These are phyloP conservation scores for Fraxinus pennsylvanica DNA, from an alignment of 257 asterid species.

Conservation along the genomic window DNA sequence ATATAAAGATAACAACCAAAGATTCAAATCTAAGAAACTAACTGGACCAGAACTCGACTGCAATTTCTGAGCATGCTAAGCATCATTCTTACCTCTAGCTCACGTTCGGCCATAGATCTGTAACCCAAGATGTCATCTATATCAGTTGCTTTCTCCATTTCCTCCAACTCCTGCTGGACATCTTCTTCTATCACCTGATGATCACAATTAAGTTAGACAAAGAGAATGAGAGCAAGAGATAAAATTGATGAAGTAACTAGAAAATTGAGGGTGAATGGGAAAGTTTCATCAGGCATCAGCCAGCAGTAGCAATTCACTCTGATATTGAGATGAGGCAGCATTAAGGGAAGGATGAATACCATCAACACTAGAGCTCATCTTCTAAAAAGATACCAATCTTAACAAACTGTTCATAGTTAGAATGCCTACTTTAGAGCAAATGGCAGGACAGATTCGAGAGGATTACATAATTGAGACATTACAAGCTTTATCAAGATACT, in stretches of 20 bases:
- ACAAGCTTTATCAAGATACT: not conserved
- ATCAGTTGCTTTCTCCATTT: slow-evolving; percentile 83
- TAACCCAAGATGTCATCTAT: slow-evolving; percentile 78
- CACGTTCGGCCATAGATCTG: slow-evolving; percentile 86
- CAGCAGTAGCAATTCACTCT: not conserved
- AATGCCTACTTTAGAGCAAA: not conserved
- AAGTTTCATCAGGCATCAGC: not conserved
- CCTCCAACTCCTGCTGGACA: slow-evolving; percentile 72
- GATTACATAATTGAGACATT: not conserved
- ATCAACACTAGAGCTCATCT: not conserved
- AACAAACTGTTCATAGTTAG: not conserved
- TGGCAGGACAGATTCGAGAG: not conserved
- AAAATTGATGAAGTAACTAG: slow-evolving; percentile 8
- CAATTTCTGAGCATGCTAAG: slow-evolving; percentile 10
- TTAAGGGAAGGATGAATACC: not conserved
- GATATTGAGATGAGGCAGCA: slow-evolving; percentile 3
- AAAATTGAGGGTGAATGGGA: not conserved
- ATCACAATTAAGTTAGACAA: slow-evolving; percentile 19
- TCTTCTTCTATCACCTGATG: slow-evolving; percentile 66
- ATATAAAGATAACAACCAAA: not conserved
- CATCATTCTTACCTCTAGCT: slow-evolving; percentile 59
- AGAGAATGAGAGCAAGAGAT: slow-evolving; percentile 9
- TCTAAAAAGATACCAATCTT: not conserved
- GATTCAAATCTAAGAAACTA: slow-evolving; percentile 14
- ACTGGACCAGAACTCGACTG: slow-evolving; percentile 19